These are phyloP conservation scores for Chytriomyces sp. DNA, from an alignment of 192 early-diverging fungal genomes.

Conservation along the genomic window DNA sequence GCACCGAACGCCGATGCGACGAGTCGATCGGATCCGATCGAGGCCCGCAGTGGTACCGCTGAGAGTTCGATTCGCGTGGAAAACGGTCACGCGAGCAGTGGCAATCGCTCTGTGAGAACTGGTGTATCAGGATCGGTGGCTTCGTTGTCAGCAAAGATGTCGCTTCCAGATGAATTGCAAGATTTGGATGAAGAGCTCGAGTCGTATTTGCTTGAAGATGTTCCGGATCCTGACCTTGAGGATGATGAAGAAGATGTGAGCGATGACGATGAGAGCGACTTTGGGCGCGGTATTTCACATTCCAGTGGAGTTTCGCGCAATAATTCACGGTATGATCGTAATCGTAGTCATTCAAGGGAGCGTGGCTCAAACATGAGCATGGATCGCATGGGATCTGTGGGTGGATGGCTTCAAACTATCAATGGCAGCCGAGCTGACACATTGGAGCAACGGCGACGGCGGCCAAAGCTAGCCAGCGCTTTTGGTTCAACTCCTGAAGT, in stretches of 20 bases:
- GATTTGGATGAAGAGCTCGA: constrained; percentile 34
- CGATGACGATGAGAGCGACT: constrained; percentile 4
- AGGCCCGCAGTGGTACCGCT: background rate
- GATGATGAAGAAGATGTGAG: constrained; percentile 21
- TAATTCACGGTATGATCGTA: background rate
- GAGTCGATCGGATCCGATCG: background rate
- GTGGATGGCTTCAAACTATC: background rate
- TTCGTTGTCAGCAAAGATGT: constrained; percentile 3
- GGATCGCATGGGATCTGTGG: background rate
- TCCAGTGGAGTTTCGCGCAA: background rate
- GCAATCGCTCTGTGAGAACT: background rate
- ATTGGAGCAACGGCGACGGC: background rate
- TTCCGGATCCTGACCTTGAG: constrained; percentile 35
- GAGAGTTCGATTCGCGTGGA: background rate
- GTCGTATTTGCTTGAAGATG: constrained; percentile 35
- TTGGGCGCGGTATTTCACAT: background rate
- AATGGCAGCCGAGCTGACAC: background rate
- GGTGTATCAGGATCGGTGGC: constrained; percentile 6
- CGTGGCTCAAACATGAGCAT: background rate
- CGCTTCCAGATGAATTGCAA: background rate
- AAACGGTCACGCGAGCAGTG: background rate
- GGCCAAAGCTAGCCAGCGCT: background rate
- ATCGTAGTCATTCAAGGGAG: background rate
- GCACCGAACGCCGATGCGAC: background rate
- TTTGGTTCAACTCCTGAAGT: constrained; percentile 27